Conservation (phyloP, 768 basidiomycete genomes). For the Termitomyces sp. region DNA sequence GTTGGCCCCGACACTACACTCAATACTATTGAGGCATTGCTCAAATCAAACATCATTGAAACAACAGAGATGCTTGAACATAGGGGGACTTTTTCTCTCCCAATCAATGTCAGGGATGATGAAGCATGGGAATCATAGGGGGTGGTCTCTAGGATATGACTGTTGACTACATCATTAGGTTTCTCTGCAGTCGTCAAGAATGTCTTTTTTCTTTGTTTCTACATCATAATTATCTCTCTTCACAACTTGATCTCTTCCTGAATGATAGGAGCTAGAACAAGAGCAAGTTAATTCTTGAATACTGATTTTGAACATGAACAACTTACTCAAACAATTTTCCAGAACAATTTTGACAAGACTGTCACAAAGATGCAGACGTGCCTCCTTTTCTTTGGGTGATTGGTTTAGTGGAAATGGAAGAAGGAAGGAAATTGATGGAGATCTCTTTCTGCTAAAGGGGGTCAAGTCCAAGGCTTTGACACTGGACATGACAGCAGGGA, state of each 20-base stretch:
- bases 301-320: background rate
- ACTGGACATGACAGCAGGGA: background rate
- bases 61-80: too few species aligned
- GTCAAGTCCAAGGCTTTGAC: slow-evolving; percentile 1
- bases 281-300: background rate
- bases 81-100: too few species aligned
- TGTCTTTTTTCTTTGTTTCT: too few species aligned
- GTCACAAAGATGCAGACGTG: background rate
- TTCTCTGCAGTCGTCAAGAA: too few species aligned
- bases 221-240: background rate
- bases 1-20: too few species aligned
- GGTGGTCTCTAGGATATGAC: slow-evolving; percentile 3
- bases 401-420: background rate
- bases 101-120: too few species aligned
- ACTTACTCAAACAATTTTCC: slow-evolving; percentile 1
- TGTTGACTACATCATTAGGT: too few species aligned
- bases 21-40: too few species aligned
- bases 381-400: background rate
- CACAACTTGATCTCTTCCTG: background rate
- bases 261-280: background rate
- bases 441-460: background rate
- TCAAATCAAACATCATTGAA: too few species aligned
- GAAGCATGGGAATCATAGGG: too few species aligned
- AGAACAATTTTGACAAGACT: slow-evolving; percentile 4
- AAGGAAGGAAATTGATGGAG: background rate